Evolutionary conservation across 805 yeast genomes (phyloP).

Genomic region (Ogataea sp.): DNA sequence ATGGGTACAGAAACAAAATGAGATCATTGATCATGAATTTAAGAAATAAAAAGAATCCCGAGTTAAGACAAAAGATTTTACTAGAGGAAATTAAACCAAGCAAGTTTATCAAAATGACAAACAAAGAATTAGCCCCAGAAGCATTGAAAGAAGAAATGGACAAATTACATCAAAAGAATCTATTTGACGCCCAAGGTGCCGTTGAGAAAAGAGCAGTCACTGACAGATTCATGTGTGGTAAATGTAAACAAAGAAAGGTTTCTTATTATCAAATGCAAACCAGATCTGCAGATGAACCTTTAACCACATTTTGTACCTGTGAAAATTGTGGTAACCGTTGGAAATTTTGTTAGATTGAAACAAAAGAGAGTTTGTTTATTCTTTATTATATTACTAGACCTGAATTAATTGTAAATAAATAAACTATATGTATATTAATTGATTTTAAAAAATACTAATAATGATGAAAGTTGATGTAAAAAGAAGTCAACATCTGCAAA

Average conservation of each 20-base stretch:
- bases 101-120: constrained; percentile 69
- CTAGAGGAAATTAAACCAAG: constrained; percentile 59
- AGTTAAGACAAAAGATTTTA: constrained; percentile 61
- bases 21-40: constrained; percentile 82
- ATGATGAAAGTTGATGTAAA: no score
- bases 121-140: constrained; percentile 96
- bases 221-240: constrained; percentile 94
- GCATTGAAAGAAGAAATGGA: constrained; percentile 79
- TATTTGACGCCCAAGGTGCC: constrained; percentile 97
- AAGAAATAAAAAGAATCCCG: constrained; percentile 85
- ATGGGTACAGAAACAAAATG: constrained; percentile 71
- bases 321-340: constrained; percentile 97
- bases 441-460: no score
- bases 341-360: constrained; percentile 65
- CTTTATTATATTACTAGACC: no score
- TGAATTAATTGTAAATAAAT: not conserved
- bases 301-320: constrained; percentile 97
- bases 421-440: not conserved
- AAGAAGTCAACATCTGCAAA: no score
- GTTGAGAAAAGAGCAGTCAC: constrained; percentile 93
- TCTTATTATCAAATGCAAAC: constrained; percentile 97
- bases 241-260: constrained; percentile 95
- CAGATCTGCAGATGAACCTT: constrained; percentile 97
- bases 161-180: constrained; percentile 76
- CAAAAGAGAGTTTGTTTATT: not conserved